These are phyloP conservation scores for Mycena kentingensis DNA, from an alignment of 768 basidiomycete genomes.

Conservation along the genomic window DNA sequence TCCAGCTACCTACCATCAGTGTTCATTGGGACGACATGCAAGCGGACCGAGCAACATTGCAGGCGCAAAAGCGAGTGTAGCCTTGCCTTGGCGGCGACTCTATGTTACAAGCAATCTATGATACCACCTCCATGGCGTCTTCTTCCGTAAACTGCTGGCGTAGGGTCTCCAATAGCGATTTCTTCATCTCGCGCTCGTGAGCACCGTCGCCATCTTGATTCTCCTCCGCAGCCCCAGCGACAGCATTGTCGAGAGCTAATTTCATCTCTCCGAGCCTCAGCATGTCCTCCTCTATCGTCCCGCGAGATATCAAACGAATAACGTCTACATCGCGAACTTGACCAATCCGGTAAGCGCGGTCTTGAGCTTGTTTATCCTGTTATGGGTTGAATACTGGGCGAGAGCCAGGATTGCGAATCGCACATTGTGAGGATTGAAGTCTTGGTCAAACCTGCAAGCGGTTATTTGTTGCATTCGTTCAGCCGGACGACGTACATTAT, in stretches of 20 bases:
- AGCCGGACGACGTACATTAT: constrained; percentile 62
- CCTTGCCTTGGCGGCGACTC: too few relatives aligned
- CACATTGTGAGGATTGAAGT: constrained; percentile 98
- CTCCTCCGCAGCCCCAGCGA: constrained; percentile 75
- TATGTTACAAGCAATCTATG: constrained; percentile 3
- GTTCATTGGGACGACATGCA: too few relatives aligned
- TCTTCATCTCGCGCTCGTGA: constrained; percentile 82
- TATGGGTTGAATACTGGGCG: too few relatives aligned
- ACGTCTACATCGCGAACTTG: constrained; percentile 94
- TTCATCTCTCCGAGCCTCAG: constrained; percentile 86
- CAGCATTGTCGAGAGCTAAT: constrained; percentile 89
- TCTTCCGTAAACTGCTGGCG: constrained; percentile 78
- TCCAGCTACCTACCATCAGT: too few relatives aligned
- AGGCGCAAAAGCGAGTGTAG: too few relatives aligned
- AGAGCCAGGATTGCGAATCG: too few relatives aligned
- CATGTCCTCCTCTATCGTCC: constrained; percentile 98
- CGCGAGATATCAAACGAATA: constrained; percentile 87
- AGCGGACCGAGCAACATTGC: too few relatives aligned
- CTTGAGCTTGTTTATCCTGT: constrained; percentile 97
- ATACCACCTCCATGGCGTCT: constrained; percentile 32
- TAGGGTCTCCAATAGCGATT: constrained; percentile 80
- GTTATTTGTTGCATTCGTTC: background rate
- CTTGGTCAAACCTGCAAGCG: constrained; percentile 82
- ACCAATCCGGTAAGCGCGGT: constrained; percentile 95
- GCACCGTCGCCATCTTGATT: constrained; percentile 54